Base-by-base conservation (phyloP, 2,329 filamentous ascomycete species). In the Neodidymelliopsis sp. region DNA sequence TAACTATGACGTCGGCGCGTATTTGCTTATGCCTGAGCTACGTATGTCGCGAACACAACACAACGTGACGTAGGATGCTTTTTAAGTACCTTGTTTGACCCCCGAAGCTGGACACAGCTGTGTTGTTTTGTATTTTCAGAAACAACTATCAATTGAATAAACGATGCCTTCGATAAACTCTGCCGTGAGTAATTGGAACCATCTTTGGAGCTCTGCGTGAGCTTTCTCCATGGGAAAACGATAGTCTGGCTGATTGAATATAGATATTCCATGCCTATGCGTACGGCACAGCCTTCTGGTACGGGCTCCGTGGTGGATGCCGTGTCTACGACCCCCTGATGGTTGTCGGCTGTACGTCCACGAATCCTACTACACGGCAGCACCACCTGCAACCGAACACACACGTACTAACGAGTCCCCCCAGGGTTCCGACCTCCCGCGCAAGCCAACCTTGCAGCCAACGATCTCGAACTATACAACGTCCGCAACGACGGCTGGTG, bases 261-360 rank as follows among this genome's bases (percentile, higher is more conserved):
- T 16, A 65, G 60, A 45, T 65, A 5, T 65, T 65, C 25, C 58
- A 62, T 27, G 58, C 62, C 16, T 65, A 65, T 25, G 50, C 55
- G 9, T 65, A 65, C 36, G 60, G 62, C 37, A 65, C 62, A 7
- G 60, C 62, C 8, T 63, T 65, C 38, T 65, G 62, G 62, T 65
- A 65, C 23, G 56, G 53, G 18, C 52, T 65, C 12, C 60, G 62
- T 19, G 62, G 62, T 23, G 25, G 52, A 9, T 65, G 62, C n/a
- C 60, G 62, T 9, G 49, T 62, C 8, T 65, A 60, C 38, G 60
- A 63, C 41, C 56, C 62, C 4, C 22, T 57, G n/a, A 65, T 63
- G 62, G 62, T 65, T 4, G 52, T 54, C 9, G 60, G 58, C 19
- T 63, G 60, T 62, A 53, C 16, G 53, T 56, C 15, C 12, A 24